Conservation (phyloP, 768 basidiomycete genomes). For the Mycena belliarum region DNA sequence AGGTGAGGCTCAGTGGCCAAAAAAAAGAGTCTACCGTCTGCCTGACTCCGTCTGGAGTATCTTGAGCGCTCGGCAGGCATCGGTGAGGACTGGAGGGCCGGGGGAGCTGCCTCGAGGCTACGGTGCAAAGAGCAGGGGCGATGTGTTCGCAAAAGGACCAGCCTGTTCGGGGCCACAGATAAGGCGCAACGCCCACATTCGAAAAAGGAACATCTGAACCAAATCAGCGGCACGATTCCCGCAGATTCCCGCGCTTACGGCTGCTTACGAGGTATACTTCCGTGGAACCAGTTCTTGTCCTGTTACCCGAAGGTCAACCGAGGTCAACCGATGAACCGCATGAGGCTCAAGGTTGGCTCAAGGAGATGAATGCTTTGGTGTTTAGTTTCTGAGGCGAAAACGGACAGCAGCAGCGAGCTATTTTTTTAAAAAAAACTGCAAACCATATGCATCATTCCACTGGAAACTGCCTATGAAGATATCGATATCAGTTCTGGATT, state of each 20-base stretch:
- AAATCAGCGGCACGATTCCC: neutral
- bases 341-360: too few species aligned
- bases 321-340: too few species aligned
- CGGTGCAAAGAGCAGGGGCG: constrained; percentile 14
- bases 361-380: too few species aligned
- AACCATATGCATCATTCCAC: too few species aligned
- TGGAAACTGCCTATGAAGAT: too few species aligned
- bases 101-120: constrained; percentile 20
- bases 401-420: too few species aligned
- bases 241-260: neutral
- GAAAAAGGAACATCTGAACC: neutral
- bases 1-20: too few species aligned
- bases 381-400: too few species aligned
- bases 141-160: constrained; percentile 15
- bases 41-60: constrained; percentile 31
- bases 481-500: too few species aligned
- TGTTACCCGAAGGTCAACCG: too few species aligned
- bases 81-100: constrained; percentile 6
- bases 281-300: neutral
- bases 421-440: too few species aligned
- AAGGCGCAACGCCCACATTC: neutral
- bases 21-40: constrained; percentile 29
- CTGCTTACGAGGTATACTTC: too few species aligned
- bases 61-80: constrained; percentile 42
- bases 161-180: neutral